Conservation (phyloP, 208 protist species). For the Herpetomonas samuelpessoai region DNA sequence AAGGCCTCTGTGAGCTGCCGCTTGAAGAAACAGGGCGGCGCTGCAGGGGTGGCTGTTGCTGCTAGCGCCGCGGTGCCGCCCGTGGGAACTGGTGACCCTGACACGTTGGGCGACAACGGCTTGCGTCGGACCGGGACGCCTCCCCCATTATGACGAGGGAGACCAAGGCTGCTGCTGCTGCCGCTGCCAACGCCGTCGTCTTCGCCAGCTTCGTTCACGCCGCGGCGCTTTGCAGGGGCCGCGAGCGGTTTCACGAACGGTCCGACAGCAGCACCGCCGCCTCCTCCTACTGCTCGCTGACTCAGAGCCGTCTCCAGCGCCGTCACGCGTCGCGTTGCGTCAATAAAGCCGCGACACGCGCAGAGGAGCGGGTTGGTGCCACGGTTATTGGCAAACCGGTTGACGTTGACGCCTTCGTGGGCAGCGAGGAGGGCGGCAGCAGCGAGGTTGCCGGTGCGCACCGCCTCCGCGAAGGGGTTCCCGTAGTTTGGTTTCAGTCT, state of each 20-base stretch:
- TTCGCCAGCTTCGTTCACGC: too few species aligned
- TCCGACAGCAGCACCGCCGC: too few species aligned
- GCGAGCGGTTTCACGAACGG: too few species aligned
- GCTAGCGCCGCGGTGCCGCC: neutral
- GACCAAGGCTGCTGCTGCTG: neutral
- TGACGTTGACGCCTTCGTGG: conserved; percentile 23
- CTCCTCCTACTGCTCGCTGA: too few species aligned
- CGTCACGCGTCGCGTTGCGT: neutral
- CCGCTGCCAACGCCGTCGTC: too few species aligned
- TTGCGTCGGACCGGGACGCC: neutral
- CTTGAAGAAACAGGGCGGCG: neutral
- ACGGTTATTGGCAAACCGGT: conserved; percentile 31
- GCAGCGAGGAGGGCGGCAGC: conserved; percentile 19
- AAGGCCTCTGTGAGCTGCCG: neutral
- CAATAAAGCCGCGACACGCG: conserved; percentile 24
- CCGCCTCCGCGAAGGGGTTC: conserved; percentile 28
- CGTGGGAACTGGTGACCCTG: too few species aligned
- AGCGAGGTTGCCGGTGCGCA: conserved; percentile 17
- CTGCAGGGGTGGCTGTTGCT: too few species aligned
- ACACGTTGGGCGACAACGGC: neutral
- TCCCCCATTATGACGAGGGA: too few species aligned
- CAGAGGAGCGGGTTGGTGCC: conserved; percentile 31
- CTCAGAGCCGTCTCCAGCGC: neutral
- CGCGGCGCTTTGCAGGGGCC: too few species aligned
- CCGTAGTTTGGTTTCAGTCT: conserved; percentile 34